phyloP scores from a whole-genome alignment of 1,284 basidiomycete genomes.

The Fomitopsis palustris region DNA sequence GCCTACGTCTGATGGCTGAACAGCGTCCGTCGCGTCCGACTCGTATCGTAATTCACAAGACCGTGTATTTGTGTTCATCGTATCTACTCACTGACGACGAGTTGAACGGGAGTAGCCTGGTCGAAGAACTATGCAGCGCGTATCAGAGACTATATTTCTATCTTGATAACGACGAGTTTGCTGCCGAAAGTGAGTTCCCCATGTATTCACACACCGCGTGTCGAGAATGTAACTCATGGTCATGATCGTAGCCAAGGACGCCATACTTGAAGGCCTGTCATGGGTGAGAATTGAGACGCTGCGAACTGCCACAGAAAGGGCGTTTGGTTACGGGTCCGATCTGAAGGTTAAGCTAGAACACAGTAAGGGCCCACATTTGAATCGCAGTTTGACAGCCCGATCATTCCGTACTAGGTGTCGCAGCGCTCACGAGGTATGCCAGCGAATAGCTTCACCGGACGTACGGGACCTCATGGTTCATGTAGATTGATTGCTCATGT shows the following conservation, averaged over 20 bases:
- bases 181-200: neutral
- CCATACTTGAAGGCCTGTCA: constrained; percentile 36
- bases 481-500: neutral
- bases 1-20: neutral
- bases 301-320: constrained; percentile 6
- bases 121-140: neutral
- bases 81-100: constrained; percentile 8
- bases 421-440: neutral
- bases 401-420: neutral
- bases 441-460: neutral
- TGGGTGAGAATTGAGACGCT: constrained; percentile 12
- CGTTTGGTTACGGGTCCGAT: constrained; percentile 10
- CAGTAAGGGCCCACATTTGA: constrained; percentile 12
- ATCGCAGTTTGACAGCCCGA: neutral
- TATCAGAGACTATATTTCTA: neutral
- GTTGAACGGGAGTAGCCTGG: neutral
- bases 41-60: constrained; percentile 12
- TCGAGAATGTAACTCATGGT: neutral
- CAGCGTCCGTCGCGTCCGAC: neutral
- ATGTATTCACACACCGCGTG: neutral
- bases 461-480: neutral
- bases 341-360: constrained; percentile 16
- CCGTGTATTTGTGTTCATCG: constrained; percentile 15
- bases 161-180: neutral
- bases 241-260: constrained; percentile 34